phyloP scores from a whole-genome alignment of 169 alveolate genomes.

The Perkinsus chesapeaki region DNA sequence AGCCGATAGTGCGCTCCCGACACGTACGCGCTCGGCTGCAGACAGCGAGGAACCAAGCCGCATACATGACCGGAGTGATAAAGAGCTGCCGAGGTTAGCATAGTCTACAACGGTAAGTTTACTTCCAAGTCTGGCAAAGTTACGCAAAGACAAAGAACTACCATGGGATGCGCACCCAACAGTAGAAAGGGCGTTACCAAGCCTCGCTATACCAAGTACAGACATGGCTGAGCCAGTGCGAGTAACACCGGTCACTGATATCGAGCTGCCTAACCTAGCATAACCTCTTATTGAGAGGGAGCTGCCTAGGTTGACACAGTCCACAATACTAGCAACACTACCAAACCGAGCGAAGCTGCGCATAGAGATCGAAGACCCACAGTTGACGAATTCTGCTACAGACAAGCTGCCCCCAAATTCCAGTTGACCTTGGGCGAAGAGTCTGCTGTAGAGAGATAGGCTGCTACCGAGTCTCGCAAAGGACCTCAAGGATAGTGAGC shows the following conservation, averaged over 20 bases:
- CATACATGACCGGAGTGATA: background rate
- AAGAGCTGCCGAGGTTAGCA: background rate
- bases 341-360: constrained; percentile 11
- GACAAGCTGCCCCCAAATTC: background rate
- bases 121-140: background rate
- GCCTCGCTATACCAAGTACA: background rate
- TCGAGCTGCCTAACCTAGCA: background rate
- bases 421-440: background rate
- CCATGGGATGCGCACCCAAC: background rate
- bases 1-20: background rate
- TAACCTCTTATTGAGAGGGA: background rate
- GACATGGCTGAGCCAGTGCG: background rate
- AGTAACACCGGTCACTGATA: background rate
- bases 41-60: background rate
- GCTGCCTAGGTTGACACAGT: background rate
- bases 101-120: background rate
- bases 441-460: background rate
- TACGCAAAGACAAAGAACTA: background rate
- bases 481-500: background rate
- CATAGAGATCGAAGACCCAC: background rate
- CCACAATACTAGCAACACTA: background rate
- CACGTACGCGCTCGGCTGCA: background rate
- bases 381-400: background rate
- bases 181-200: background rate
- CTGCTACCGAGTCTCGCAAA: background rate